A percentile compares a stretch with the other conserved stretches of the same genome.
phyloP scores from a whole-genome alignment of 495 filamentous ascomycete genomes.

The Penicillium macrosclerotiorum region DNA sequence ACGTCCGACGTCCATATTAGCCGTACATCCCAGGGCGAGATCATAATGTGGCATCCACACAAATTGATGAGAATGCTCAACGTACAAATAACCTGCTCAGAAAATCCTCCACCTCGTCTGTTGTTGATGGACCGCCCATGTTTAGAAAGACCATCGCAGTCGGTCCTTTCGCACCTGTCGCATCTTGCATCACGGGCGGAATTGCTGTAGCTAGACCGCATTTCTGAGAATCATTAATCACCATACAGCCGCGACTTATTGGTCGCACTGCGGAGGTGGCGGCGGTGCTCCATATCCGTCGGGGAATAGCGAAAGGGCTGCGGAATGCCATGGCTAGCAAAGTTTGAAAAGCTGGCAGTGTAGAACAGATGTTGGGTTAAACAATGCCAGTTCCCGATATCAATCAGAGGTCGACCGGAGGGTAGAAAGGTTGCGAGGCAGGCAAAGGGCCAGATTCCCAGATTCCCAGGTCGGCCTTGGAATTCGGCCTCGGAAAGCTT shows the following conservation, averaged over 20 bases:
- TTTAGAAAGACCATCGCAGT: slow-evolving; percentile 99
- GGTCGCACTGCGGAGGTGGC: slow-evolving; percentile 18
- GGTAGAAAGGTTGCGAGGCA: background rate
- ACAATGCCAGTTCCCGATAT: background rate
- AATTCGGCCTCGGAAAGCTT: slow-evolving; percentile 3
- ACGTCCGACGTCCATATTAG: too few relatives aligned
- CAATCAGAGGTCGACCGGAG: too few relatives aligned
- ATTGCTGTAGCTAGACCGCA: slow-evolving; percentile 60
- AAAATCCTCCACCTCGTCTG: slow-evolving; percentile 84
- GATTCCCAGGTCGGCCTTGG: background rate
- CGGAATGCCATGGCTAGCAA: slow-evolving; percentile 37
- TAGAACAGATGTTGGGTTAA: background rate
- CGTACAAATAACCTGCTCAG: slow-evolving; percentile 90
- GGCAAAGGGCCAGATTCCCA: background rate
- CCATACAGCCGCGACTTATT: slow-evolving; percentile 21
- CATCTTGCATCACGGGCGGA: slow-evolving; percentile 73
- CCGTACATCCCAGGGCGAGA: too few relatives aligned
- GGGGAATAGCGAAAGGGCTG: slow-evolving; percentile 28
- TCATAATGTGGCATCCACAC: too few relatives aligned
- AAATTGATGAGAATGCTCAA: too few relatives aligned
- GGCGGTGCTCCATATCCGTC: slow-evolving; percentile 29
- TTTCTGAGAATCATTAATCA: slow-evolving; percentile 25
- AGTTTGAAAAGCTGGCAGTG: background rate
- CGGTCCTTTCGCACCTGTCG: slow-evolving; percentile 58
- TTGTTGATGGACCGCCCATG: slow-evolving; percentile 95